Percentiles rank a stretch among this genome's conserved stretches.
These are phyloP conservation scores for Sporisorium sorghi DNA, from an alignment of 1,284 basidiomycete genomes.

Conservation along the genomic window DNA sequence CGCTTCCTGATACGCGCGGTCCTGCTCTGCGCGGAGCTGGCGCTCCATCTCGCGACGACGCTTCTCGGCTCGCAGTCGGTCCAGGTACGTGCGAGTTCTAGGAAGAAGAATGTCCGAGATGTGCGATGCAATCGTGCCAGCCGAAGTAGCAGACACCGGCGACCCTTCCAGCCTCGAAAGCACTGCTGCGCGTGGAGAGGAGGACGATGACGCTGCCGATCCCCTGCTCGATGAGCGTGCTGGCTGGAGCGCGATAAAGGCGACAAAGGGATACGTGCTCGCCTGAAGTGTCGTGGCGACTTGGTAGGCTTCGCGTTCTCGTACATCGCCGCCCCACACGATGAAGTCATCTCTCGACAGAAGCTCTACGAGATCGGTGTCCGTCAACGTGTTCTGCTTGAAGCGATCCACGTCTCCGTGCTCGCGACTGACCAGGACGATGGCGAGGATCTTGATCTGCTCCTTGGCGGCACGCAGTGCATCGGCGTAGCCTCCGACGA, in stretches of 20 bases:
- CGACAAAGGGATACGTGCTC: slow-evolving; percentile 90
- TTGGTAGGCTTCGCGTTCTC: slow-evolving; percentile 83
- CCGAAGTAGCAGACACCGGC: slow-evolving; percentile 46
- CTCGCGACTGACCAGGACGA: slow-evolving; percentile 87
- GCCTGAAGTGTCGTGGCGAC: slow-evolving; percentile 86
- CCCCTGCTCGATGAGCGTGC: slow-evolving; percentile 43
- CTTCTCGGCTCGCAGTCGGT: slow-evolving; percentile 51
- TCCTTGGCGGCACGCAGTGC: slow-evolving; percentile 79
- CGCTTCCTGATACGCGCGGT: slow-evolving; percentile 59
- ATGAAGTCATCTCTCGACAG: slow-evolving; percentile 79
- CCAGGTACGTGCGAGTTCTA: slow-evolving; percentile 51
- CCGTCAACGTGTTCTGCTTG: slow-evolving; percentile 84
- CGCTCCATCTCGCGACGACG: slow-evolving; percentile 54
- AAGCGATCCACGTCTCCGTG: slow-evolving; percentile 89
- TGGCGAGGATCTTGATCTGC: slow-evolving; percentile 80
- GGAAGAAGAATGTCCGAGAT: slow-evolving; percentile 59
- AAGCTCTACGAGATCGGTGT: slow-evolving; percentile 77
- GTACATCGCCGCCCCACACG: slow-evolving; percentile 86
- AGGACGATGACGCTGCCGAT: slow-evolving; percentile 13
- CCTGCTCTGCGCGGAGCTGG: slow-evolving; percentile 57
- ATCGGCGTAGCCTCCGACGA: slow-evolving; percentile 83
- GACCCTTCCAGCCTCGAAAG: slow-evolving; percentile 60
- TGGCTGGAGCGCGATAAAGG: slow-evolving; percentile 88
- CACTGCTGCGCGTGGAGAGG: slow-evolving; percentile 52
- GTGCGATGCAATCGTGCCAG: slow-evolving; percentile 47